Evolutionary conservation across 2,329 filamentous ascomycete species (phyloP).

Genomic region (Nigrospora sphaerica): DNA sequence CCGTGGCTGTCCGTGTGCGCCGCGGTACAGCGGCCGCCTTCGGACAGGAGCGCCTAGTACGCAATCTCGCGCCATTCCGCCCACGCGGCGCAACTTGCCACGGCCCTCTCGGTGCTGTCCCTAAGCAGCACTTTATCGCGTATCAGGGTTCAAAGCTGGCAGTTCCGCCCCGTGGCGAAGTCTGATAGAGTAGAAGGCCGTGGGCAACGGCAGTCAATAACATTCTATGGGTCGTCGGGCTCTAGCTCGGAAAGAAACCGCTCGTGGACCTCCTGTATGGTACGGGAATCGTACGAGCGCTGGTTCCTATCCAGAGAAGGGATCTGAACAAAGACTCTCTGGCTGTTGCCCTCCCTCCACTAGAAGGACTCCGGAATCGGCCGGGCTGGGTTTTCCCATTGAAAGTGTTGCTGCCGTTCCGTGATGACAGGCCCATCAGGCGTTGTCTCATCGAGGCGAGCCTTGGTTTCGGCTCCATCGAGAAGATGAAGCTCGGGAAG

Average conservation of each 20-base stretch:
- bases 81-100: too few species aligned
- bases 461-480: conserved; percentile 1
- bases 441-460: not conserved
- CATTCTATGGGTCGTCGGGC: conserved; percentile 1
- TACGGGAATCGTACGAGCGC: conserved; percentile 1
- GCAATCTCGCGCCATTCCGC: too few species aligned
- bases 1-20: conserved; percentile 26
- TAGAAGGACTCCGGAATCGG: conserved; percentile 2
- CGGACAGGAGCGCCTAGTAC: conserved; percentile 23
- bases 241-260: conserved; percentile 1
- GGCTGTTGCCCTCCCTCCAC: not conserved
- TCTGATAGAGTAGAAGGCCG: conserved; percentile 1
- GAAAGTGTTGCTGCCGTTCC: conserved; percentile 1
- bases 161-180: conserved; percentile 1
- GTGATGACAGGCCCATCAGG: conserved; percentile 1
- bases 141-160: conserved; percentile 1
- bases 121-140: not conserved
- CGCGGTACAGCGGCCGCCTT: conserved; percentile 25
- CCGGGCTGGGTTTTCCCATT: not conserved
- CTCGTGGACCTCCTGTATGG: not conserved
- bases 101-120: conserved; percentile 1
- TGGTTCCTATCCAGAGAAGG: not conserved
- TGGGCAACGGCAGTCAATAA: conserved; percentile 1
- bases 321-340: conserved; percentile 1
- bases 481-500: not conserved